phyloP scores from a whole-genome alignment of 148 eudicot species.

The Nepenthes mirabilis region DNA sequence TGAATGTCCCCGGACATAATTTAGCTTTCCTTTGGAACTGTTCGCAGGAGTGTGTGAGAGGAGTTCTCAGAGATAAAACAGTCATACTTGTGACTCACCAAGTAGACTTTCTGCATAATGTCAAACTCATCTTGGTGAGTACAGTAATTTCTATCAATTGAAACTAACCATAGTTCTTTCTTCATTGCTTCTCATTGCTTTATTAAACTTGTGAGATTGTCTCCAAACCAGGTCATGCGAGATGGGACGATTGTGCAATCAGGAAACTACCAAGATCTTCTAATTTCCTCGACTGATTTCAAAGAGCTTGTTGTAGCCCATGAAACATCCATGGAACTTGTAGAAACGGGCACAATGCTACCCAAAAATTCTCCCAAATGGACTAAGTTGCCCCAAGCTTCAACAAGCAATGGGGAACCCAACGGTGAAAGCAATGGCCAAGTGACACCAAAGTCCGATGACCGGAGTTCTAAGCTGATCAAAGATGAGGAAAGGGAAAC shows the following conservation, averaged over 20 bases:
- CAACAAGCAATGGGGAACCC: constrained; percentile 17
- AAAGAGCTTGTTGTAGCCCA: constrained; percentile 73
- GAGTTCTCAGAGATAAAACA: constrained; percentile 70
- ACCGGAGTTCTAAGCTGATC: constrained; percentile 60
- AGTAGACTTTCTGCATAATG: constrained; percentile 93
- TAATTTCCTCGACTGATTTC: constrained; percentile 59
- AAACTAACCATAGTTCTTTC: neutral
- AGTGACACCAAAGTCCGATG: constrained; percentile 19
- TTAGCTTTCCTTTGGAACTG: constrained; percentile 3
- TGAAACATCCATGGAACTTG: constrained; percentile 83
- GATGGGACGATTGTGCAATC: constrained; percentile 84
- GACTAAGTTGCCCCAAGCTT: constrained; percentile 19
- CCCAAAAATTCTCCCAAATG: constrained; percentile 19
- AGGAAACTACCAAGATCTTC: constrained; percentile 51
- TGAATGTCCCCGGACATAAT: neutral
- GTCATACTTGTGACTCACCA: constrained; percentile 91
- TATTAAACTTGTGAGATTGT: neutral
- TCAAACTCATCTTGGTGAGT: constrained; percentile 71
- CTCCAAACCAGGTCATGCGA: constrained; percentile 65
- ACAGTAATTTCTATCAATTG: neutral
- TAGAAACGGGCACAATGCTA: constrained; percentile 36
- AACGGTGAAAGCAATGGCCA: constrained; percentile 27
- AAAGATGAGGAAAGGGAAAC: constrained; percentile 83
- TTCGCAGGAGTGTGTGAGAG: constrained; percentile 82
- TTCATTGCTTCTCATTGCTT: neutral